Base-by-base conservation (phyloP, 2,329 filamentous ascomycete genomes). In the Colletotrichum sp. region DNA sequence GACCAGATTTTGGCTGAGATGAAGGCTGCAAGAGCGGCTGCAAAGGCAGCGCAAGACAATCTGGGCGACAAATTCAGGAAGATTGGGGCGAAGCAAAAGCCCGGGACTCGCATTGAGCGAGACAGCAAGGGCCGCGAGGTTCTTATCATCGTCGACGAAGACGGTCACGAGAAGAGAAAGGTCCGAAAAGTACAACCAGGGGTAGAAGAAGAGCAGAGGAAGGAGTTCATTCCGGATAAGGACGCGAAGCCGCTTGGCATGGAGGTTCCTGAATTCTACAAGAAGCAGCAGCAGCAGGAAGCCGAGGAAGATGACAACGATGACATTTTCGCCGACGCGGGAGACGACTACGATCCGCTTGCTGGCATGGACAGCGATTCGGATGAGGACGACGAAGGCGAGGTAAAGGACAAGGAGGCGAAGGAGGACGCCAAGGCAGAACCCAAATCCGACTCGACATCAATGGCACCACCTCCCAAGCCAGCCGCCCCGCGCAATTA, bases 1-100 rank as follows among this genome's bases (percentile, higher is more conserved):
- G 90, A 94, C 78, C 92, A 94, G 79, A 93, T 94, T 55, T 78
- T 94, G 61, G 93, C 92, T 2, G 92, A 94, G 69, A 83, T 94
- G 79, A 94, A 93, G 81, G 92, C 92, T 2, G 87, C 91, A 3
- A 87, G 92, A 75, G 87, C 89, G 70, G 92, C 92, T 2, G 91
- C 92, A 28, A 92, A 92, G 79, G 87, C 88, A 0, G 84, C 88
- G 76, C 82, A 87, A 72, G 87, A 90, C 0, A 83, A 85, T 4
- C 82, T 94, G 8, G 91, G 92, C 1, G 85, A 89, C 14, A 90
- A 88, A 68, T 94, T 94, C 83, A 93, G 89, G 78, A 94, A 92
- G 84, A 92, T 94, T 70, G 91, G 92, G 2, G 86, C 85, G 10
- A 89, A 88, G 76, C 87, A 89, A 78, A 86, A 86, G 32, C 86